Base-by-base conservation (phyloP, 148 eudicot genomes). In the Dianthus caryophyllus region DNA sequence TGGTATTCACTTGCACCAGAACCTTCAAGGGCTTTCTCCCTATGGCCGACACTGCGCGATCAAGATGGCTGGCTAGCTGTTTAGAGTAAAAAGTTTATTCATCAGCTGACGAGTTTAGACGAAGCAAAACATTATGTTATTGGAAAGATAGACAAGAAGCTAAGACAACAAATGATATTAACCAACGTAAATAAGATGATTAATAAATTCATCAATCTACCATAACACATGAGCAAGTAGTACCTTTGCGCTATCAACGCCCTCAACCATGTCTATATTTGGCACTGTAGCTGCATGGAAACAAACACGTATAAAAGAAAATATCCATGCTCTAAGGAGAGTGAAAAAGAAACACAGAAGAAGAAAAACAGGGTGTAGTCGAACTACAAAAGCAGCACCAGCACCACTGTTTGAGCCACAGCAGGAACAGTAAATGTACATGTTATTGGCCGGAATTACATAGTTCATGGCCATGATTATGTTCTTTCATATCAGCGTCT, bases 1-100 rank as follows among this genome's bases (percentile, higher is more conserved):
- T 94, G 55, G 98, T 88, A 72, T 94, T 94, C 47, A 94, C 98
- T 82, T 94, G 98, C 56, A 94, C 88, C 70, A 94, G 72, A 54
- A 94, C 90, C 68, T 82, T 82, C 77, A 94, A 78, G 66, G 98
- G 98, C 59, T 82, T 80, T 77, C 98, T 81, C 64, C 88, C 90
- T 26, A 88, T 71, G 71, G 68, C 79, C 44, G 90, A 82, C 61
- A 90, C 86, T 26, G 76, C 90, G 67, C 96, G 96, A 75, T 94
- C 92, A 78, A 94, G 98, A 75, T 86, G 77, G 75, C 83, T 90
- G 41, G 97, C 97, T 57, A 94, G 49, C 97, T 94, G 85, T 71
- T 27, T 30, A 77, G 52, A 43, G 65, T 27, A 11, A 50, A 50
- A n/a, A 22, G 4, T 44, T 49, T 22, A 30, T 25, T 27, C 10